A percentile compares a stretch with the other conserved stretches of the same genome.
Evolutionary conservation across 495 filamentous ascomycete genomes (phyloP).

Genomic region (Neurospora terricola): DNA sequence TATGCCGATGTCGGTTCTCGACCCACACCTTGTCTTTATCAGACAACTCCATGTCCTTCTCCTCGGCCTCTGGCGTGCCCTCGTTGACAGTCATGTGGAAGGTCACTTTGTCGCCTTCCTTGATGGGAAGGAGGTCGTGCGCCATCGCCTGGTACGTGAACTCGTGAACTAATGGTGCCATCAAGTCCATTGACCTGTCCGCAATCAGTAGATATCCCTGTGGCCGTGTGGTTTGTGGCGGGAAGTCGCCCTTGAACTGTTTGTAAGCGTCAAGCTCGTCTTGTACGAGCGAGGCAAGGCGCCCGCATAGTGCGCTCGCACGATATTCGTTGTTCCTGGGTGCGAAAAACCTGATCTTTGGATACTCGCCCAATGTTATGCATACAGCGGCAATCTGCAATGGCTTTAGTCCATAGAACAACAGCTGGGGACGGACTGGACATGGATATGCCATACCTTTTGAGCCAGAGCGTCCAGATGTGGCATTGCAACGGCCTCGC

Average conservation of each 20-base stretch:
- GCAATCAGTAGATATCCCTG: constrained; percentile 77
- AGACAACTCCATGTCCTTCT: constrained; percentile 81
- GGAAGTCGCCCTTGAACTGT: constrained; percentile 71
- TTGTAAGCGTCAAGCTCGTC: constrained; percentile 80
- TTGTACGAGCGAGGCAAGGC: constrained; percentile 88
- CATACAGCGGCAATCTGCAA: constrained; percentile 71
- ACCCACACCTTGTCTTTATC: constrained; percentile 93
- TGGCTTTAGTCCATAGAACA: constrained; percentile 17
- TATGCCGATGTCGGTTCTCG: constrained; percentile 84
- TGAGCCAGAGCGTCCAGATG: constrained; percentile 78
- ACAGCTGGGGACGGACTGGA: not conserved
- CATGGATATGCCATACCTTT: constrained; percentile 49
- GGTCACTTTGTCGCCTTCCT: constrained; percentile 77
- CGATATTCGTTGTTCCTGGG: constrained; percentile 70
- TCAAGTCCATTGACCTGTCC: constrained; percentile 85
- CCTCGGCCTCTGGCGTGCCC: constrained; percentile 51
- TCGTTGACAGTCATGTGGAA: constrained; percentile 73
- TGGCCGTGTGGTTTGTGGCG: constrained; percentile 68
- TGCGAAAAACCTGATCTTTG: constrained; percentile 80
- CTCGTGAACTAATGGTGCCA: constrained; percentile 81
- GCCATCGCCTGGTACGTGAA: constrained; percentile 99
- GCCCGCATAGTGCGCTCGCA: constrained; percentile 72
- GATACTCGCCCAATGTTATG: constrained; percentile 76
- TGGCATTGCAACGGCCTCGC: constrained; percentile 67
- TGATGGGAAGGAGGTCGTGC: constrained; percentile 79